Conservation (phyloP, 2,329 filamentous ascomycete species). For the Tolypocladium tropicale region DNA sequence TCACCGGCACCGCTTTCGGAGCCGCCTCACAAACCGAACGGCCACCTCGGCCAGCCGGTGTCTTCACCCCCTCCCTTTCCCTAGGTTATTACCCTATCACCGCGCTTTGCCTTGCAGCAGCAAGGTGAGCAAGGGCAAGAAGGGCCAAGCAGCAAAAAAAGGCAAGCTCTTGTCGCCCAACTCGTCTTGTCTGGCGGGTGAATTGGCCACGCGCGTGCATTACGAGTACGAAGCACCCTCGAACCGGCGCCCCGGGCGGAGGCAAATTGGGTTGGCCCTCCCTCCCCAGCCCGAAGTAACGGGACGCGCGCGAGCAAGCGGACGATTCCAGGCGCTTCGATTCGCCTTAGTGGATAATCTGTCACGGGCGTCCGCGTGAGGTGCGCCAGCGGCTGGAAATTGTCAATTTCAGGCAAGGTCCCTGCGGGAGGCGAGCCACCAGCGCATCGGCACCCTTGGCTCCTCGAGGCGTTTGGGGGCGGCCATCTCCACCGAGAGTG, state of each 20-base stretch:
- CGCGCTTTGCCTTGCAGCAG: not conserved
- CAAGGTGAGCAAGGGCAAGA: not conserved
- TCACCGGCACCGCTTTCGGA: slow-evolving; percentile 2
- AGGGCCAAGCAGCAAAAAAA: not conserved
- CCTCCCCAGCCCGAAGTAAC: not conserved
- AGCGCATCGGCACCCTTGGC: not conserved
- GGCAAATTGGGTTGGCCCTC: not conserved
- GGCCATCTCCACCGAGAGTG: slow-evolving; percentile 1
- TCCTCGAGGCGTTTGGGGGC: not conserved
- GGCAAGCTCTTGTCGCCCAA: not conserved
- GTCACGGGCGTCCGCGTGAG: not conserved
- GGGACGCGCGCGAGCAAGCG: too few species aligned
- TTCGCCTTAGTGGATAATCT: not conserved
- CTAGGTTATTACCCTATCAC: too few species aligned
- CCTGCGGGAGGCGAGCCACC: not conserved
- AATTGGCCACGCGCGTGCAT: too few species aligned
- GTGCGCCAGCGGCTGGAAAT: not conserved
- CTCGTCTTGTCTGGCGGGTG: not conserved
- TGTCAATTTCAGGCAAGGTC: slow-evolving; percentile 1
- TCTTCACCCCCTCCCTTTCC: too few species aligned
- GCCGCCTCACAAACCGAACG: not conserved
- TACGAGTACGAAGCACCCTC: not conserved
- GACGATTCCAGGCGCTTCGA: slow-evolving; percentile 1
- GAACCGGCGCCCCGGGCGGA: not conserved
- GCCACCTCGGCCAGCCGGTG: not conserved